phyloP scores from a whole-genome alignment of 2,329 filamentous ascomycete genomes.

The Lecanoromycetidae sp. region DNA sequence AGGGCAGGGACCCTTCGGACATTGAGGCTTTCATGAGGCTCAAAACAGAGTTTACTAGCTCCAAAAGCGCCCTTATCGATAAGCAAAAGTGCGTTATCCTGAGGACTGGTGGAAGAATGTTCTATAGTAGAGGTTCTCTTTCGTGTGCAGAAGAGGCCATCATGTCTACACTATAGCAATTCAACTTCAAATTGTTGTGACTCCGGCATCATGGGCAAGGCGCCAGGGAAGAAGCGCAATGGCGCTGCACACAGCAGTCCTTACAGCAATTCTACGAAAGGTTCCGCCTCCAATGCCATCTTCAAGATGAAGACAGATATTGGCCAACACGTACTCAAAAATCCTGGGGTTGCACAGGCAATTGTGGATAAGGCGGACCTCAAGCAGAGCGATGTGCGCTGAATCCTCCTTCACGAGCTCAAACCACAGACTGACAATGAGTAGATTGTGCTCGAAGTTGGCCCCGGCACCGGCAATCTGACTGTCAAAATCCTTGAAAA shows the following conservation, averaged over 20 bases:
- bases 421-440: neutral
- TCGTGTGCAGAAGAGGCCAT: no score
- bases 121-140: no score
- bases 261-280: constrained; percentile 35
- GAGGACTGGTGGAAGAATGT: neutral
- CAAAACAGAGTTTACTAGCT: neutral
- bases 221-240: constrained; percentile 42
- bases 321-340: constrained; percentile 86
- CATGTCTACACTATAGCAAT: no score
- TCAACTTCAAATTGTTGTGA: no score
- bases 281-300: constrained; percentile 58
- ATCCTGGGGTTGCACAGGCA: constrained; percentile 68
- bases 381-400: constrained; percentile 62
- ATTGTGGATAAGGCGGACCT: constrained; percentile 80
- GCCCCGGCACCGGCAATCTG: constrained; percentile 78
- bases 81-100: neutral
- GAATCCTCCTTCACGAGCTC: neutral
- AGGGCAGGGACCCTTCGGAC: no score
- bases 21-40: neutral
- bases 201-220: constrained; percentile 45
- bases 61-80: constrained; percentile 1
- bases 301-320: constrained; percentile 96
- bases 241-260: constrained; percentile 30
- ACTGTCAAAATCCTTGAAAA: constrained; percentile 82
- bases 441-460: constrained; percentile 76